Evolutionary conservation across 257 asterid species (phyloP).

Genomic region (Ocimum tenuiflorum): DNA sequence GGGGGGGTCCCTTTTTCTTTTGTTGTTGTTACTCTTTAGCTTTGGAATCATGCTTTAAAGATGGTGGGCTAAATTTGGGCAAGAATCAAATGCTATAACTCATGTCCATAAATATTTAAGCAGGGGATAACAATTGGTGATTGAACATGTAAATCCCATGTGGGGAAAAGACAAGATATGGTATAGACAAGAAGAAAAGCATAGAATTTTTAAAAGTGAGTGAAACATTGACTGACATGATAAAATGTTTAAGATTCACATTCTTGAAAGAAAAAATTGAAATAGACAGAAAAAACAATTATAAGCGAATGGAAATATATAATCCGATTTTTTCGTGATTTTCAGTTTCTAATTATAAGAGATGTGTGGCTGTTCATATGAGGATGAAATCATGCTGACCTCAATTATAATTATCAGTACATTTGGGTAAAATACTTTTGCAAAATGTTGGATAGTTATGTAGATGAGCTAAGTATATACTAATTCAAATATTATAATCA

Average conservation of each 20-base stretch:
- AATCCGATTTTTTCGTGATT: too few relatives aligned
- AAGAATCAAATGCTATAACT: background rate
- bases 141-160: slow-evolving; percentile 6
- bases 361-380: too few relatives aligned
- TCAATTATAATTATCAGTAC: too few relatives aligned
- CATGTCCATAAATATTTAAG: background rate
- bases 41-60: background rate
- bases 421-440: too few relatives aligned
- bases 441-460: too few relatives aligned
- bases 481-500: too few relatives aligned
- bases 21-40: slow-evolving; percentile 3
- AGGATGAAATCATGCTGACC: too few relatives aligned
- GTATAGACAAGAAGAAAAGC: slow-evolving; percentile 6
- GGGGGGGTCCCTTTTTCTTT: background rate
- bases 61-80: background rate
- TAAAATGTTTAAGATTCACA: slow-evolving; percentile 23
- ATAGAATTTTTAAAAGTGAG: slow-evolving; percentile 12
- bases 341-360: too few relatives aligned
- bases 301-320: too few relatives aligned
- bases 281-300: too few relatives aligned
- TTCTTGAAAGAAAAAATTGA: background rate
- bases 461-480: too few relatives aligned
- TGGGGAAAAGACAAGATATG: slow-evolving; percentile 15
- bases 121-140: background rate
- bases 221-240: background rate